A percentile compares a stretch with the other conserved stretches of the same genome.
Conservation (phyloP, 2,329 filamentous ascomycete genomes). For the Erysiphe pisi region DNA sequence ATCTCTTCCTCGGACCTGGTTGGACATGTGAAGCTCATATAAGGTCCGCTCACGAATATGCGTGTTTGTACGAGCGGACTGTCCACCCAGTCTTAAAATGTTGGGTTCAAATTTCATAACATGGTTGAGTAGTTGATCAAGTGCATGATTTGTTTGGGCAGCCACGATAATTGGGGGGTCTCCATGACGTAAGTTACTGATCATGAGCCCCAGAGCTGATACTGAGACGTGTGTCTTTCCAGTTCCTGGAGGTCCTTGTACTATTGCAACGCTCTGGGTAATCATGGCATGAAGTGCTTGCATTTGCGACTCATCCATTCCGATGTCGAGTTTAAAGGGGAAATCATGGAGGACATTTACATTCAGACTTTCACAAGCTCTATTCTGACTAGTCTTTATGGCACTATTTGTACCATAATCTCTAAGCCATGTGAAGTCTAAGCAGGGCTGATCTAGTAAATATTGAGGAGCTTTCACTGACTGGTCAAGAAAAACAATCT, state of each 20-base stretch:
- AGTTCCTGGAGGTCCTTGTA: conserved; percentile 70
- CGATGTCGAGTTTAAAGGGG: conserved; percentile 41
- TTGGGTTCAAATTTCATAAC: conserved; percentile 45
- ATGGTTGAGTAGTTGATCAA: conserved; percentile 62
- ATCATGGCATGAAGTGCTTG: conserved; percentile 58
- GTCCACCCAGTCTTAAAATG: conserved; percentile 48
- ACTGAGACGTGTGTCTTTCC: conserved; percentile 78
- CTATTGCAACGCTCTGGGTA: conserved; percentile 58
- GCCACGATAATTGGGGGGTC: conserved; percentile 65
- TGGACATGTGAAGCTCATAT: conserved; percentile 46
- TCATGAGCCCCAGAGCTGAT: conserved; percentile 54
- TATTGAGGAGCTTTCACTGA: conserved; percentile 45
- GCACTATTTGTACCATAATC: conserved; percentile 29
- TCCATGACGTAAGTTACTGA: conserved; percentile 46
- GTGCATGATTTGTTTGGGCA: conserved; percentile 81
- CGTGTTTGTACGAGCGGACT: conserved; percentile 40
- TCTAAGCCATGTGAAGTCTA: conserved; percentile 42
- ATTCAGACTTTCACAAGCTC: conserved; percentile 39
- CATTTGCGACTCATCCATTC: conserved; percentile 61
- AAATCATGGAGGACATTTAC: conserved; percentile 47
- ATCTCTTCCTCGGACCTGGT: conserved; percentile 34
- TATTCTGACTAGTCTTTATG: conserved; percentile 27
- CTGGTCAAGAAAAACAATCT: conserved; percentile 45
- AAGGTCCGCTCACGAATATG: conserved; percentile 57
- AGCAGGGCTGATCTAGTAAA: conserved; percentile 41